phyloP scores from a whole-genome alignment of 2,329 filamentous ascomycete species.

The Aspergillus brasiliensis region DNA sequence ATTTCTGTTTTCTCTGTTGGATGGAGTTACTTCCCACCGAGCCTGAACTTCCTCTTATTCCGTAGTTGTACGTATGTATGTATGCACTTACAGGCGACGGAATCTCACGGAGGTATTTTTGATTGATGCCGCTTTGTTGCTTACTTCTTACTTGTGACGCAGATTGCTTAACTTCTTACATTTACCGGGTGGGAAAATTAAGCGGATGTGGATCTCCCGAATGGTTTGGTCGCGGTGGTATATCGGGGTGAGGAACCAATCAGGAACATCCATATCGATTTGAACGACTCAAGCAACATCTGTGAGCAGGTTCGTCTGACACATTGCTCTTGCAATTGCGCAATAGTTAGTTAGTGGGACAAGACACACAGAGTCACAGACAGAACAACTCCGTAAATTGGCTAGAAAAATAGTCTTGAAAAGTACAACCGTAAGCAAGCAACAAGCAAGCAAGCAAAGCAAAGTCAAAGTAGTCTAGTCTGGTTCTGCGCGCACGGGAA shows the following conservation, averaged over 20 bases:
- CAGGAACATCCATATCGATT: neutral
- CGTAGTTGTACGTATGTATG: too few relatives aligned
- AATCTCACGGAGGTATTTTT: too few relatives aligned
- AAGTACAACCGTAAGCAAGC: too few relatives aligned
- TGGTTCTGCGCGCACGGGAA: neutral
- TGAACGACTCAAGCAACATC: neutral
- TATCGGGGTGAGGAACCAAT: conserved; percentile 2
- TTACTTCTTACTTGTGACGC: too few relatives aligned
- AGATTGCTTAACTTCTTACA: too few relatives aligned
- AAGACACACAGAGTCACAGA: neutral
- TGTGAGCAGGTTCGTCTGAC: neutral
- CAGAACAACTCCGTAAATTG: neutral
- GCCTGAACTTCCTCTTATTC: too few relatives aligned
- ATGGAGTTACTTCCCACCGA: neutral
- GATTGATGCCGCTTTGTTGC: too few relatives aligned
- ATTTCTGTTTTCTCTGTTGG: neutral
- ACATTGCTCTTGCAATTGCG: neutral
- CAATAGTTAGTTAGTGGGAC: neutral
- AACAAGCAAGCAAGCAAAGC: too few relatives aligned
- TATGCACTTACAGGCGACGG: too few relatives aligned
- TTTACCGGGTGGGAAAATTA: neutral
- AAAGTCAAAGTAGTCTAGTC: neutral
- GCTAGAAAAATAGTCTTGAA: too few relatives aligned
- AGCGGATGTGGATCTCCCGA: neutral
- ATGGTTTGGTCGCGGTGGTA: neutral